These are phyloP conservation scores for Colletotrichum sp. DNA, from an alignment of 2,329 filamentous ascomycete species.

Conservation along the genomic window DNA sequence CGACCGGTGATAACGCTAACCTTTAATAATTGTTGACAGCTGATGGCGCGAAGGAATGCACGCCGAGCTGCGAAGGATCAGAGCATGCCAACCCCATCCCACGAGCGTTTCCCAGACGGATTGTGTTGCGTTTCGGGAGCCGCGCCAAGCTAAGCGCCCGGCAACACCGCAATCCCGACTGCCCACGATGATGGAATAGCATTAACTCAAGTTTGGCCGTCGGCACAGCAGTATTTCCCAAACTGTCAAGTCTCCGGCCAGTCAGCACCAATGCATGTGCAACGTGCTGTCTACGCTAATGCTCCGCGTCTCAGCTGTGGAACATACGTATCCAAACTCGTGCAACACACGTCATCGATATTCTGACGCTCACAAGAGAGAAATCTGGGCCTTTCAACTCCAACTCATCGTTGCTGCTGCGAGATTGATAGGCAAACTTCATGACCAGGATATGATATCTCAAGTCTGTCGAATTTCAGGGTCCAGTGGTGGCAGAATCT, in stretches of 20 bases:
- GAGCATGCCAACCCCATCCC: neutral
- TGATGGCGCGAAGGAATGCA: neutral
- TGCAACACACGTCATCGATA: neutral
- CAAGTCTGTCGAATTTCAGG: neutral
- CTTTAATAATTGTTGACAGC: neutral
- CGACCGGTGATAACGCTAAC: neutral
- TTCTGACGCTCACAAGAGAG: neutral
- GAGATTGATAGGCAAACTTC: neutral
- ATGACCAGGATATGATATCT: neutral
- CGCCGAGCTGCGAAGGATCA: neutral
- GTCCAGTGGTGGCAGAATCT: neutral
- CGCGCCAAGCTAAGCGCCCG: neutral
- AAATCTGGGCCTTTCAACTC: neutral
- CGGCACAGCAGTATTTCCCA: neutral
- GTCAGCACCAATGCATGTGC: neutral
- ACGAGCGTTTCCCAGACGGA: neutral
- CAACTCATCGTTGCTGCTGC: neutral
- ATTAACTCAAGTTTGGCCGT: neutral
- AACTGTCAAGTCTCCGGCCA: neutral
- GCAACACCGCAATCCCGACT: neutral
- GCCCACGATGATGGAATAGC: neutral
- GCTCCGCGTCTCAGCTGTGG: neutral
- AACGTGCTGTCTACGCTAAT: neutral
- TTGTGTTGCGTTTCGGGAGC: neutral
- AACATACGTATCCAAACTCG: neutral